Percentiles rank a stretch among this genome's conserved stretches.
These are phyloP conservation scores for Lasiodiplodia sp. DNA, from an alignment of 2,329 filamentous ascomycete genomes.

Conservation along the genomic window DNA sequence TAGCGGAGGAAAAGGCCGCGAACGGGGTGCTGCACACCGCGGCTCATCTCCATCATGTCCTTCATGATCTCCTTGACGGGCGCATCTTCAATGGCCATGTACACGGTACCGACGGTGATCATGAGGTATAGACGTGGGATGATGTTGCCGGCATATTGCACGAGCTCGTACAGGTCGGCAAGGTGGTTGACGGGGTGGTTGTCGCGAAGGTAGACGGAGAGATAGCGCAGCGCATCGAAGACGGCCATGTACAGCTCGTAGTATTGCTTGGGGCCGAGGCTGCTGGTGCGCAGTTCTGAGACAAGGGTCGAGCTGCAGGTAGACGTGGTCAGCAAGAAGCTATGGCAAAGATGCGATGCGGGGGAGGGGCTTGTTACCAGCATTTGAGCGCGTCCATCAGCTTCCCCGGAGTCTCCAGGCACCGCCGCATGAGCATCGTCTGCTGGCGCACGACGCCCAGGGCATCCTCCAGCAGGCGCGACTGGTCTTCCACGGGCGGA, in stretches of 20 bases:
- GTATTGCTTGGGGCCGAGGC: conserved; percentile 98
- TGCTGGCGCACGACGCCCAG: conserved; percentile 96
- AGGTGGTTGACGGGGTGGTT: conserved; percentile 98
- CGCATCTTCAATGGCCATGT: conserved; percentile 98
- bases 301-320: conserved; percentile 85
- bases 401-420: conserved; percentile 95
- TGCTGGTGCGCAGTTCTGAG: conserved; percentile 97
- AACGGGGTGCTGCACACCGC: conserved; percentile 95
- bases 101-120: conserved; percentile 98
- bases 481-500: conserved; percentile 65
- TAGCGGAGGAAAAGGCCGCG: conserved; percentile 95
- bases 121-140: conserved; percentile 96
- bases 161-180: conserved; percentile 95
- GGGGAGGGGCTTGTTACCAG: conserved; percentile 68
- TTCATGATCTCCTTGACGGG: conserved; percentile 99
- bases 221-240: conserved; percentile 95
- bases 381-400: conserved; percentile 99
- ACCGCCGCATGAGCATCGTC: conserved; percentile 96
- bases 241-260: conserved; percentile 99
- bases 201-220: conserved; percentile 95
- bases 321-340: conserved; percentile 30
- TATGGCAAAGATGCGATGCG: background rate
- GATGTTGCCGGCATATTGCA: conserved; percentile 98
- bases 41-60: conserved; percentile 99
- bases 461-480: conserved; percentile 95